Base-by-base conservation (phyloP, 2,329 filamentous ascomycete species). In the Claviceps pusilla region DNA sequence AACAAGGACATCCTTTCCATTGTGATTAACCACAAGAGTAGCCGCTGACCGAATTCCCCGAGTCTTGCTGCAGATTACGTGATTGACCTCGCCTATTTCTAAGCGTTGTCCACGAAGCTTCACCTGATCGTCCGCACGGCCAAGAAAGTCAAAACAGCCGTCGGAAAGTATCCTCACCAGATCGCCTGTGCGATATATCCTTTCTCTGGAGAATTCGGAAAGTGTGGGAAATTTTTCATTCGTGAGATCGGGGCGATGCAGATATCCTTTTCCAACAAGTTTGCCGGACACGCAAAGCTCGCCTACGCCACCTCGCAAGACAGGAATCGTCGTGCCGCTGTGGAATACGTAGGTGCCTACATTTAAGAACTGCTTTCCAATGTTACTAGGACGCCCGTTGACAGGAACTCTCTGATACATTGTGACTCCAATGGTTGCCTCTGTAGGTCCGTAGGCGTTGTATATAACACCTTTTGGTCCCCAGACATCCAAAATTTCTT, bases 401-500 rank as follows among this genome's bases (percentile, higher is more conserved):
- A 72, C 68, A 0, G 87, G 86, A 7, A 95, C 87, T 39, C 87
- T 78, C n/a, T 84, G 83, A 61, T 86, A 90, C 77, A 93, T 94
- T 0, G 90, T 95, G 41, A 90, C 86, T 5, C 90, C 90, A 58
- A 96, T 96, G 0, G 90, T 96, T 0, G 88, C 86, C 66, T 96
- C 91, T 0, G 90, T 96, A 1, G 90, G 91, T 0, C 90, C 90
- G 59, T 95, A 89, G 3, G 89, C 89, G 62, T 96, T 96, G 72
- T 95, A 91, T 14, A 97, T 89, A 47, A 89, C 88, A 1, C 76
- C 76, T 55, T 83, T 77, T 0, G 83, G 76, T 0, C 90, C 90
- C 90, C 91, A 96, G 0, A 75, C 78, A 61, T 95, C 86, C 2
- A 96, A 73, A 50, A 95, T 94, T 58, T 95, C 90, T 63, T 93